These are phyloP conservation scores for Phaeophleospora eucalypticola DNA, from an alignment of 2,329 filamentous ascomycete genomes.

Conservation along the genomic window DNA sequence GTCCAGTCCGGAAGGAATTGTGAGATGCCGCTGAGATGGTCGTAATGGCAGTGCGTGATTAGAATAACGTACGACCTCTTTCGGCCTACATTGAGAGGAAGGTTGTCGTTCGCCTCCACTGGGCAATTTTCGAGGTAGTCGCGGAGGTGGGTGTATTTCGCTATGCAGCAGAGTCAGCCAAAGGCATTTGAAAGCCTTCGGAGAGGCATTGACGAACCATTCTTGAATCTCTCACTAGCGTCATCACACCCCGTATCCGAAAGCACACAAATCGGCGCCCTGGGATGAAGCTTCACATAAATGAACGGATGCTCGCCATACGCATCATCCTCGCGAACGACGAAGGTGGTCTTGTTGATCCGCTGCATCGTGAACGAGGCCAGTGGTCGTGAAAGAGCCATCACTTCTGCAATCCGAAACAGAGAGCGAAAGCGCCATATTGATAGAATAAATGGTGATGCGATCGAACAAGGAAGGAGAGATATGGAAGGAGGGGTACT, in stretches of 20 bases:
- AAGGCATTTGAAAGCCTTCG: too few species aligned
- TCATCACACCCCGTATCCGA: conserved; percentile 47
- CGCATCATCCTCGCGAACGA: conserved; percentile 43
- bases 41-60: conserved; percentile 48
- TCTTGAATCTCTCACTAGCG: conserved; percentile 27
- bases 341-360: conserved; percentile 43
- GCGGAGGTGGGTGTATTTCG: conserved; percentile 34
- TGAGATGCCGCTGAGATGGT: conserved; percentile 37
- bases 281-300: conserved; percentile 43
- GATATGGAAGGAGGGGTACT: too few species aligned
- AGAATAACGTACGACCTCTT: conserved; percentile 39
- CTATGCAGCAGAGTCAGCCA: conserved; percentile 8
- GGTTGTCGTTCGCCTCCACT: conserved; percentile 32
- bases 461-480: too few species aligned
- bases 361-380: conserved; percentile 34
- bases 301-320: conserved; percentile 44
- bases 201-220: too few species aligned
- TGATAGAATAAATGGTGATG: too few species aligned
- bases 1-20: conserved; percentile 31
- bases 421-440: not conserved
- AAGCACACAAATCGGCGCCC: conserved; percentile 34
- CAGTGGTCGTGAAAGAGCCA: not conserved
- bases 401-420: not conserved
- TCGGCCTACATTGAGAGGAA: conserved; percentile 37
- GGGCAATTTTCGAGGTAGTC: conserved; percentile 42